Evolutionary conservation across 2,329 filamentous ascomycete species (phyloP).

Genomic region (Sclerotiophoma versabilis): DNA sequence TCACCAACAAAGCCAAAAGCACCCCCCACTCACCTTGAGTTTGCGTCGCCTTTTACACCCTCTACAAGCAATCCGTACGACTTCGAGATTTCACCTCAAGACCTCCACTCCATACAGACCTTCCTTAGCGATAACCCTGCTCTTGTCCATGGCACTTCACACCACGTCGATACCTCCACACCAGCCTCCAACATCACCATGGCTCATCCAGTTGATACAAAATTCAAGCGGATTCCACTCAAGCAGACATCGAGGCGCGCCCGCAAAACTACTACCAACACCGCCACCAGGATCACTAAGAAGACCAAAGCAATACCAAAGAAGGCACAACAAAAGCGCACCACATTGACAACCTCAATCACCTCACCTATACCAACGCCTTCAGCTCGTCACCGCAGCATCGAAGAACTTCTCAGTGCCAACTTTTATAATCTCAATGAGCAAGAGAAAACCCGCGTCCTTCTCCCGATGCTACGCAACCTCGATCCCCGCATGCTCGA

Average conservation of each 20-base stretch:
- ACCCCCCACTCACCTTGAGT: background rate
- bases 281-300: constrained; percentile 7
- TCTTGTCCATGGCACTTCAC: background rate
- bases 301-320: background rate
- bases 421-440: constrained; percentile 19
- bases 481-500: constrained; percentile 21
- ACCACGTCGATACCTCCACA: background rate
- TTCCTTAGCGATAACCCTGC: background rate
- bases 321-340: constrained; percentile 8
- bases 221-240: background rate
- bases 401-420: constrained; percentile 18
- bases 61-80: background rate
- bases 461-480: constrained; percentile 28
- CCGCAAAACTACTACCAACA: background rate
- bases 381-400: background rate
- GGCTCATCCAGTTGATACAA: background rate
- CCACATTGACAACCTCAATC: background rate
- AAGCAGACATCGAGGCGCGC: background rate
- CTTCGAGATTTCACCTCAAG: background rate
- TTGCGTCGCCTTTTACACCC: background rate
- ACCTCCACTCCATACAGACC: background rate
- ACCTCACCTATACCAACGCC: background rate
- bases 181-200: background rate
- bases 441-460: constrained; percentile 26
- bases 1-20: background rate